Percentiles rank a stretch among this genome's conserved stretches.
Conservation (phyloP, 768 basidiomycete genomes). For the Termitomyces sp. region DNA sequence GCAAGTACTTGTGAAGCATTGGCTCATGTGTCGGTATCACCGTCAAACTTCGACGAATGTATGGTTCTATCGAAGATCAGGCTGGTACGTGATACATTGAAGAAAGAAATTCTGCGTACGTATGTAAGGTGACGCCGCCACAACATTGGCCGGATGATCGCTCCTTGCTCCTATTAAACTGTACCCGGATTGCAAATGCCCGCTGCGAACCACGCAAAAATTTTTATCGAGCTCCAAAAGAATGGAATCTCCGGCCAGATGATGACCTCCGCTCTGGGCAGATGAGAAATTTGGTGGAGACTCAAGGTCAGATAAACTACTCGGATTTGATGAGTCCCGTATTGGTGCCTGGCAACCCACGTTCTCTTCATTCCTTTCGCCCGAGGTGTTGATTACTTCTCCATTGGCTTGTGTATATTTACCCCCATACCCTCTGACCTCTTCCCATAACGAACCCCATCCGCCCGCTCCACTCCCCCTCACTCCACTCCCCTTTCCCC, state of each 20-base stretch:
- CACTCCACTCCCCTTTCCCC: neutral
- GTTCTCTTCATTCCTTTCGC: neutral
- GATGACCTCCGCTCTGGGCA: neutral
- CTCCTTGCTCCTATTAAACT: neutral
- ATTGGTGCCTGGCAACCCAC: conserved; percentile 1
- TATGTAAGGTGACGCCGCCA: neutral
- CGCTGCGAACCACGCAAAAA: neutral
- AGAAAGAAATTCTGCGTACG: neutral
- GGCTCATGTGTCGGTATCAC: neutral
- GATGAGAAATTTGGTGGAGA: neutral
- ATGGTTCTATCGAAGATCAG: neutral
- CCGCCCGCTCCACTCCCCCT: neutral
- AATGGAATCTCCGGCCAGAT: neutral
- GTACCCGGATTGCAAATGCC: neutral
- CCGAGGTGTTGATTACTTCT: conserved; percentile 5
- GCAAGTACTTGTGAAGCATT: neutral
- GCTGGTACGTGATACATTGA: neutral
- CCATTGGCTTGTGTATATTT: conserved; percentile 3
- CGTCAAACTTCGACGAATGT: neutral
- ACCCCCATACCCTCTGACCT: neutral
- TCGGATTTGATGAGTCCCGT: neutral
- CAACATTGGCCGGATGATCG: neutral
- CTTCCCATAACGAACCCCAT: conserved; percentile 1
- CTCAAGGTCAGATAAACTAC: neutral
- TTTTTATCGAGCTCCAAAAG: neutral